Base-by-base conservation (phyloP, 192 early-diverging fungal species). In the Coemansia asiatica region DNA sequence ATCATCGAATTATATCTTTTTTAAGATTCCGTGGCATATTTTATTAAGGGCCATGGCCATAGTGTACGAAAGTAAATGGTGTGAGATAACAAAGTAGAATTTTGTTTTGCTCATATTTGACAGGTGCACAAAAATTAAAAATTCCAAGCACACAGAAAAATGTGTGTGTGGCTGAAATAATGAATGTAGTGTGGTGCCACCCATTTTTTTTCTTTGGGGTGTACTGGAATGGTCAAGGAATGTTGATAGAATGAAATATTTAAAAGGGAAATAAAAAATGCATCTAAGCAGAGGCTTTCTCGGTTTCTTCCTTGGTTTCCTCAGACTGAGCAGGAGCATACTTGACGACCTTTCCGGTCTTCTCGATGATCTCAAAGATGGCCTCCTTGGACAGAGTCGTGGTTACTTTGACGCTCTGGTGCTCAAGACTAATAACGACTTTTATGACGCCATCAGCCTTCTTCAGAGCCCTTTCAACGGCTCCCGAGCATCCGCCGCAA, bases 401-500 rank as follows among this genome's bases (percentile, higher is more conserved):
- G 64, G 82, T 82, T 22, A 87, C 87, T 22, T 51, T 72, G 54
- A 88, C 89, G 13, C 60, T 65, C 74, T 90, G 86, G 8, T 65
- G 77, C 61, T 85, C 85, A 27, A 90, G 76, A 5, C 73, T 81
- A 57, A 88, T 76, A 60, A 86, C 84, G 62, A 79, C 76, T 19
- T 67, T 81, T 46, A 70, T 64, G 15, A 87, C 79, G n/a, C 83
- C 84, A 22, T 68, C 60, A 21, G 77, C 79, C 75, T 85, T 84
- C 53, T 56, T 60, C n/a, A 90, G 71, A 44, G 82, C 85, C 26
- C 81, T 72, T 63, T 79, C 77, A 50, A 88, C 87, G 50, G 89
- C 89, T 27, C 85, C 85, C 9, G 72, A 76, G 85, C 89, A 88
- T 33, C 87, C 87, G 33, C 58, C 48, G 84, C 87, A 88, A 65